phyloP scores from a whole-genome alignment of 495 filamentous ascomycete genomes.

The Sordaria brevicollis region DNA sequence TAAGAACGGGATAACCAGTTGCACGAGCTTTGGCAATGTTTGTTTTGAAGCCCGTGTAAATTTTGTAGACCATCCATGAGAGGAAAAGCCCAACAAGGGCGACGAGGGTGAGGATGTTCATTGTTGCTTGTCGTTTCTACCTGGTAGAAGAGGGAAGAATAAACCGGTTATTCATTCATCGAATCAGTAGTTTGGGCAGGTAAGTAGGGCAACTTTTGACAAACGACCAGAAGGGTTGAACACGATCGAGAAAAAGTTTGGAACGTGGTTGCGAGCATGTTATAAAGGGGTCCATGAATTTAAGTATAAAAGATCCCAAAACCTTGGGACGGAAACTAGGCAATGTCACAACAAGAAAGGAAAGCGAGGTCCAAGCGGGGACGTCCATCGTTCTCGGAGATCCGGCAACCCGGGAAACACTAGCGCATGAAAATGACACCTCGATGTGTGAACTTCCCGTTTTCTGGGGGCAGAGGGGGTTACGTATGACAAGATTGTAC shows the following conservation, averaged over 20 bases:
- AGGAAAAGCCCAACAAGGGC: slow-evolving; percentile 6
- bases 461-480: too few species aligned
- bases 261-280: not conserved
- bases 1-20: slow-evolving; percentile 31
- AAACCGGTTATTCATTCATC: too few species aligned
- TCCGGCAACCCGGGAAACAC: not conserved
- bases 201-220: too few species aligned
- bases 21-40: slow-evolving; percentile 37
- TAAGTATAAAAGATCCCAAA: too few species aligned
- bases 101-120: not conserved
- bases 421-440: not conserved
- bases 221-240: too few species aligned
- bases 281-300: too few species aligned
- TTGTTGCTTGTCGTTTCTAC: too few species aligned
- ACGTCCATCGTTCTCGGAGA: too few species aligned
- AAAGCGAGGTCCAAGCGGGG: not conserved
- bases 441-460: not conserved
- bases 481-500: not conserved
- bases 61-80: slow-evolving; percentile 8
- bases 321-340: not conserved
- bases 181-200: too few species aligned
- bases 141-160: too few species aligned
- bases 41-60: slow-evolving; percentile 18
- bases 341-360: not conserved
- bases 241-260: too few species aligned